Conservation (phyloP, 2,329 filamentous ascomycete species). For the Botrytis fabae region DNA sequence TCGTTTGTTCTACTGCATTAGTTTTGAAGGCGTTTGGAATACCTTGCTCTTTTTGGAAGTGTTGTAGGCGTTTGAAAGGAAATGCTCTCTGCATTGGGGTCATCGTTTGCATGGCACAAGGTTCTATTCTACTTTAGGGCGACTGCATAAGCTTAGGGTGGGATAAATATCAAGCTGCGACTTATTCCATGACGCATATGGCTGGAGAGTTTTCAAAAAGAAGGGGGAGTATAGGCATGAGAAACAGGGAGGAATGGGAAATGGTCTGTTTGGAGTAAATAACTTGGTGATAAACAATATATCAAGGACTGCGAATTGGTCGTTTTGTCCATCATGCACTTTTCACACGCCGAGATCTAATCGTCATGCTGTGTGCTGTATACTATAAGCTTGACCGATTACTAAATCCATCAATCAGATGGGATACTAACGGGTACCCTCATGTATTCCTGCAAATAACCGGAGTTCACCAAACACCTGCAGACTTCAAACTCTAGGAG, state of each 20-base stretch:
- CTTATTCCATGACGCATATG: not conserved
- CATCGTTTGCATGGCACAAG: not conserved
- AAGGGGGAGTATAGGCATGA: not conserved
- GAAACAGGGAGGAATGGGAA: not conserved
- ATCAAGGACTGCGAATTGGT: not conserved
- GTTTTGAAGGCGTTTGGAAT: slow-evolving; percentile 7
- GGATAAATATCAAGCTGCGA: not conserved
- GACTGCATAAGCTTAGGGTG: not conserved
- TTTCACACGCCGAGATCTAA: not conserved
- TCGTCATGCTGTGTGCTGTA: not conserved
- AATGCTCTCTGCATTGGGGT: not conserved
- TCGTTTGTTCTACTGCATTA: slow-evolving; percentile 1
- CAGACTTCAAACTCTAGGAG: slow-evolving; percentile 9
- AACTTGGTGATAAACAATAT: not conserved
- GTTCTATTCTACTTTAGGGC: not conserved
- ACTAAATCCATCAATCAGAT: not conserved
- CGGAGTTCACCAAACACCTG: slow-evolving; percentile 1
- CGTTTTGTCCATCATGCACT: not conserved
- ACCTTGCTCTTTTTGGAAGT: slow-evolving; percentile 3
- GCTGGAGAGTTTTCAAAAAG: not conserved
- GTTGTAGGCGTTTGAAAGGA: not conserved
- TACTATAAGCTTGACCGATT: slow-evolving; percentile 12
- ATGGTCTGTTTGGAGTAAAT: not conserved
- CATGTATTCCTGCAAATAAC: not conserved
- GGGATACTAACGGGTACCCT: not conserved